Conservation (phyloP, 2,329 filamentous ascomycete species). For the Apiospora malaysiana region DNA sequence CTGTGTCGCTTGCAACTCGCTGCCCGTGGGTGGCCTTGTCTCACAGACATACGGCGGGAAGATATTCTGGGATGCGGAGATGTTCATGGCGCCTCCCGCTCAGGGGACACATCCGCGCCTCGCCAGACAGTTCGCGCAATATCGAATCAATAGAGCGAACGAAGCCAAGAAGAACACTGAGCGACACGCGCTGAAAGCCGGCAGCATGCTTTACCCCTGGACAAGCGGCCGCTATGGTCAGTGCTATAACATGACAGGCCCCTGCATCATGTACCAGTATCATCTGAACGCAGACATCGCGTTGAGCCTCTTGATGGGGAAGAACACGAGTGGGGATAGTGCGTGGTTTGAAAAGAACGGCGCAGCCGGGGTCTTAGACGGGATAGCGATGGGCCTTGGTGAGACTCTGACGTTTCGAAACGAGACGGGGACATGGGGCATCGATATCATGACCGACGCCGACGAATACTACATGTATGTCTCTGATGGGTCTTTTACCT, state of each 20-base stretch:
- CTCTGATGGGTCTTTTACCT: constrained; percentile 14
- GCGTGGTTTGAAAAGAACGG: constrained; percentile 8
- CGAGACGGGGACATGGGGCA: neutral
- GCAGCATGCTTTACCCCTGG: constrained; percentile 22
- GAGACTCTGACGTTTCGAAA: constrained; percentile 1
- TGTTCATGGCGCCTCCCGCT: constrained; percentile 17
- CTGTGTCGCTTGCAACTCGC: constrained; percentile 6
- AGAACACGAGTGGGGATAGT: constrained; percentile 9
- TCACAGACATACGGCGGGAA: constrained; percentile 19
- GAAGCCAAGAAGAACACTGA: constrained; percentile 13
- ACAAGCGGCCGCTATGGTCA: constrained; percentile 19
- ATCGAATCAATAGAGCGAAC: constrained; percentile 4
- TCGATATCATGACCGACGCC: constrained; percentile 21
- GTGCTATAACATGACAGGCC: constrained; percentile 16
- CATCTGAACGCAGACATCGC: constrained; percentile 16
- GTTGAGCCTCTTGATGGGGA: constrained; percentile 3
- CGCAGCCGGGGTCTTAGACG: neutral
- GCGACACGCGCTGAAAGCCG: neutral
- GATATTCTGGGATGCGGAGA: constrained; percentile 20
- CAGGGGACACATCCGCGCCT: constrained; percentile 20
- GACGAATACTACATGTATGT: constrained; percentile 22
- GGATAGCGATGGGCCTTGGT: constrained; percentile 11
- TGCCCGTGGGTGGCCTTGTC: neutral
- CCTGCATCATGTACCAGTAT: constrained; percentile 20
- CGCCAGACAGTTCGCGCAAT: constrained; percentile 9